A percentile compares a stretch with the other conserved stretches of the same genome.
These are phyloP conservation scores for Coprinopsis strossmayeri DNA, from an alignment of 768 basidiomycete genomes.

Conservation along the genomic window DNA sequence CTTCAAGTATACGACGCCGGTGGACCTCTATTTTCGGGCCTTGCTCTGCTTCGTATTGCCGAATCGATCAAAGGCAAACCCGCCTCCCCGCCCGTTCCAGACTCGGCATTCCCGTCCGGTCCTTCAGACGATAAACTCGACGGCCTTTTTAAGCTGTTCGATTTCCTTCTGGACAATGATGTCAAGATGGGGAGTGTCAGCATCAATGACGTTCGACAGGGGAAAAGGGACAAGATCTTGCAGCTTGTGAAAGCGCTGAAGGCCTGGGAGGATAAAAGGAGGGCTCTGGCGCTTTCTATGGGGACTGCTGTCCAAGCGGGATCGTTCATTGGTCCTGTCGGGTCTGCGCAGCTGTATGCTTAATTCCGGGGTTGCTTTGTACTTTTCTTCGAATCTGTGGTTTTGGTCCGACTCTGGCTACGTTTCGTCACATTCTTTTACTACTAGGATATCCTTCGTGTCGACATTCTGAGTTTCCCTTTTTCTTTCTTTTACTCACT, in stretches of 20 bases:
- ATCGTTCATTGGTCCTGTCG: slow-evolving; percentile 27
- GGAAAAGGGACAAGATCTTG: slow-evolving; percentile 74
- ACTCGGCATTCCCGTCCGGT: slow-evolving; percentile 68
- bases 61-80: slow-evolving; percentile 70
- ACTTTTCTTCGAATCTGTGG: too few species aligned
- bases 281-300: slow-evolving; percentile 46
- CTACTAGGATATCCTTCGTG: too few species aligned
- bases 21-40: slow-evolving; percentile 52
- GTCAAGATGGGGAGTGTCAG: slow-evolving; percentile 88
- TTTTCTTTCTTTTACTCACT: too few species aligned
- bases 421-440: not conserved
- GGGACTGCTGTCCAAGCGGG: slow-evolving; percentile 32
- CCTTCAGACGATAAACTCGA: slow-evolving; percentile 75
- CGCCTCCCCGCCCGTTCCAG: slow-evolving; percentile 64
- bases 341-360: not conserved
- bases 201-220: slow-evolving; percentile 87
- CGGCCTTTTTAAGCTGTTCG: slow-evolving; percentile 84
- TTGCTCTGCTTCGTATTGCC: slow-evolving; percentile 78
- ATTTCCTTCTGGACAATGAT: slow-evolving; percentile 88
- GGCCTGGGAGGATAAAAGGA: slow-evolving; percentile 74
- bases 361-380: too few species aligned
- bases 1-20: slow-evolving; percentile 47
- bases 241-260: slow-evolving; percentile 75
- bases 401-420: not conserved
- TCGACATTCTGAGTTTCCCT: too few species aligned